Conservation (phyloP, 139 green algal species). For the Auxenochlorella pyrenoidosa region DNA sequence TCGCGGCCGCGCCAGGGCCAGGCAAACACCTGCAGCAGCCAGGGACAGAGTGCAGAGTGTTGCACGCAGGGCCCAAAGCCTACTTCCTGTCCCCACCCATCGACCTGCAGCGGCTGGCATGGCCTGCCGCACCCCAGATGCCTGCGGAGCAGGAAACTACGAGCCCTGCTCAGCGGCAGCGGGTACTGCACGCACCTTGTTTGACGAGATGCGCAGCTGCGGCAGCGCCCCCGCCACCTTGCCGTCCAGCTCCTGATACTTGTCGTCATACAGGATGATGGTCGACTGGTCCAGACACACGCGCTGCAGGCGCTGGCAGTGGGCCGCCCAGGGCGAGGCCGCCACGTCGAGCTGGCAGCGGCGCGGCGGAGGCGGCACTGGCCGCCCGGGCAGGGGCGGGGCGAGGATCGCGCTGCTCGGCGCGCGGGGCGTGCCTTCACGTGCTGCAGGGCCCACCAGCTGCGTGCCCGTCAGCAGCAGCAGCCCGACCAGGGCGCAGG, state of each 20-base stretch:
- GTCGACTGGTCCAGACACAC: slow-evolving; percentile 10
- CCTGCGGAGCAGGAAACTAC: no score
- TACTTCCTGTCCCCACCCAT: background rate
- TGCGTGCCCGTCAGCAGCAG: no score
- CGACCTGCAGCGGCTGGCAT: no score
- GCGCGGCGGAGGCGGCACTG: no score
- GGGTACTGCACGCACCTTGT: background rate
- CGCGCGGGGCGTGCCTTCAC: no score
- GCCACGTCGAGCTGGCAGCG: background rate
- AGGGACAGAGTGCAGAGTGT: background rate
- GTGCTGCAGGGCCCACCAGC: no score
- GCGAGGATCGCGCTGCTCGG: no score
- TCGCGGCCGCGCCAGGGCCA: background rate
- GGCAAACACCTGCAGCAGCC: background rate
- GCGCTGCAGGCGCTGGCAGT: slow-evolving; percentile 17
- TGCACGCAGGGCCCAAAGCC: background rate
- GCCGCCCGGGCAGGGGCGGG: background rate
- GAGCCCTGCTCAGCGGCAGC: no score
- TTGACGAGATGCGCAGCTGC: background rate
- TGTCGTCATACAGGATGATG: slow-evolving; percentile 3
- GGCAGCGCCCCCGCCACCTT: background rate
- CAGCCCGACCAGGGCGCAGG: no score
- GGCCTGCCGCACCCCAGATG: no score
- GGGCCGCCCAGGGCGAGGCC: slow-evolving; percentile 3
- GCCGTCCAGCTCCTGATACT: background rate